These are phyloP conservation scores for Ceratocystis variospora DNA, from an alignment of 2,329 filamentous ascomycete species.

Conservation along the genomic window DNA sequence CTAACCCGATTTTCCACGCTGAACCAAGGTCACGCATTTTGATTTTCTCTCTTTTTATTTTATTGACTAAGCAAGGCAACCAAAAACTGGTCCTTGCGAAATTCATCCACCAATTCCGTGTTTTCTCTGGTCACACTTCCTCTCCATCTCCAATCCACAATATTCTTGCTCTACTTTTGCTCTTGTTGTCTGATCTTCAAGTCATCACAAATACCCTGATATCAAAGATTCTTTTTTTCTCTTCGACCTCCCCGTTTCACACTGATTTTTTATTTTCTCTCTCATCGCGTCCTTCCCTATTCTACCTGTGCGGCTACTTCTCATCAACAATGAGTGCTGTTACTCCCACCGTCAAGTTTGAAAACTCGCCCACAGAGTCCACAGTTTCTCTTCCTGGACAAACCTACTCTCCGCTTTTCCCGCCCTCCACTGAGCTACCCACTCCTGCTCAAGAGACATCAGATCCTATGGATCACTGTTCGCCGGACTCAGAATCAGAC, in stretches of 20 bases:
- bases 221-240: not conserved
- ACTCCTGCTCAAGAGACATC: slow-evolving; percentile 25
- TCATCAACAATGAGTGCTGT: slow-evolving; percentile 22
- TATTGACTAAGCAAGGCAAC: slow-evolving; percentile 16
- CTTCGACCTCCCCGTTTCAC: not conserved
- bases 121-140: not conserved
- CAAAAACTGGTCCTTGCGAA: not conserved
- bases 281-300: not conserved
- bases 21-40: not conserved
- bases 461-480: slow-evolving; percentile 38
- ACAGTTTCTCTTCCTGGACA: slow-evolving; percentile 39
- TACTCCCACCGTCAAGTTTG: slow-evolving; percentile 36
- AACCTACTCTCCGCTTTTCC: slow-evolving; percentile 37
- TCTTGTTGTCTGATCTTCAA: not conserved
- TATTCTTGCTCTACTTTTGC: not conserved
- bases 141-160: too few species aligned
- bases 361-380: slow-evolving; percentile 41
- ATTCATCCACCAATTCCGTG: not conserved
- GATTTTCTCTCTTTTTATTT: too few species aligned
- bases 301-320: not conserved
- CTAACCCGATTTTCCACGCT: slow-evolving; percentile 5
- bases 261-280: not conserved
- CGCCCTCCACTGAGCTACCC: slow-evolving; percentile 25
- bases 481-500: slow-evolving; percentile 31
- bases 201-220: not conserved